Conservation (phyloP, 345 rosid genomes). For the Aquilaria malaccensis region DNA sequence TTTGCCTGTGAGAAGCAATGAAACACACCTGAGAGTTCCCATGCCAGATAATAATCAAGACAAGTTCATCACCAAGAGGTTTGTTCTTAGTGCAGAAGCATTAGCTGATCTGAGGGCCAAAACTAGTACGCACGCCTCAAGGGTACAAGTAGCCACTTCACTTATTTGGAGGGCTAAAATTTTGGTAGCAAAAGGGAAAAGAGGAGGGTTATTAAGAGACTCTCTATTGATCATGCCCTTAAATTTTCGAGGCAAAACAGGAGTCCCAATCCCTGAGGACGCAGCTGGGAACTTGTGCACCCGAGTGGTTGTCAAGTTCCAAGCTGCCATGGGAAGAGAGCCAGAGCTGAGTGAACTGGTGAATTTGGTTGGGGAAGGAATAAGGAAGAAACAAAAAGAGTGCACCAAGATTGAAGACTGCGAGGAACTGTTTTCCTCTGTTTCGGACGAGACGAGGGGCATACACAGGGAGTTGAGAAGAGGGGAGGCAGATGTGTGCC, state of each 20-base stretch:
- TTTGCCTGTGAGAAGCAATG: conserved; percentile 7
- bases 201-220: conserved; percentile 2
- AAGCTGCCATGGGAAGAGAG: neutral
- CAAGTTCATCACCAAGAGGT: conserved; percentile 12
- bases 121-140: conserved; percentile 8
- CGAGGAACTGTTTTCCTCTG: conserved; percentile 2
- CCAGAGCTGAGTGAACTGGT: conserved; percentile 17
- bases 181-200: neutral
- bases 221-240: conserved; percentile 12
- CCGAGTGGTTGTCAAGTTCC: conserved; percentile 2
- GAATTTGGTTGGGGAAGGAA: conserved; percentile 2
- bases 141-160: conserved; percentile 14
- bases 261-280: neutral
- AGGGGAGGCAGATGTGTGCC: conserved; percentile 16
- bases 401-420: neutral
- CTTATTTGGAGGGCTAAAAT: conserved; percentile 22
- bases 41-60: neutral
- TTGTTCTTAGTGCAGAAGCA: conserved; percentile 10
- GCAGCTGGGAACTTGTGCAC: conserved; percentile 9
- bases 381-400: conserved; percentile 4
- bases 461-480: neutral
- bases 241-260: conserved; percentile 14
- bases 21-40: neutral
- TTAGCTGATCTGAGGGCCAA: conserved; percentile 13
- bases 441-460: neutral